Evolutionary conservation across 2,329 filamentous ascomycete genomes (phyloP).

Genomic region (Sporothrix inflata): DNA sequence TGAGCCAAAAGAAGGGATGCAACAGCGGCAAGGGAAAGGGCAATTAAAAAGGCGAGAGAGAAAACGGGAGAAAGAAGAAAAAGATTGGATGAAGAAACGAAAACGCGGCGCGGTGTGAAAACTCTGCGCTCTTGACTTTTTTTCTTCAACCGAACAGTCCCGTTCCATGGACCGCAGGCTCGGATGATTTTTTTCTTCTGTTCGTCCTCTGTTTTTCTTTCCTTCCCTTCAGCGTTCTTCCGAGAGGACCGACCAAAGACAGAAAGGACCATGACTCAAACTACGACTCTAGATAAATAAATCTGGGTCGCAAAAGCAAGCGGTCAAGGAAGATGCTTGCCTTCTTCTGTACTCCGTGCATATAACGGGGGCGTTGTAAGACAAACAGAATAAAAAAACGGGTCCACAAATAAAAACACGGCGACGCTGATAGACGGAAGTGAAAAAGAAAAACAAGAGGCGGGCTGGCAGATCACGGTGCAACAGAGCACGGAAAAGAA

Average conservation of each 20-base stretch:
- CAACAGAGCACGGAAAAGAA: not conserved
- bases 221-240: not conserved
- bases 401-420: not conserved
- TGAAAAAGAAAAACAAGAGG: not conserved
- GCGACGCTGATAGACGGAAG: not conserved
- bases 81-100: not conserved
- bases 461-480: not conserved
- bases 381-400: not conserved
- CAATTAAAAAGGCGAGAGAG: slow-evolving; percentile 8
- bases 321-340: not conserved
- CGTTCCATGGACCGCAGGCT: slow-evolving; percentile 16
- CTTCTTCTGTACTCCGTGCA: not conserved
- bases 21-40: slow-evolving; percentile 4
- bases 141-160: not conserved
- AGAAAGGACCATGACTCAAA: not conserved
- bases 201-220: not conserved
- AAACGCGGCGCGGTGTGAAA: not conserved
- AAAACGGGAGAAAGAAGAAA: not conserved
- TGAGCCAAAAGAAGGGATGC: not conserved
- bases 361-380: not conserved
- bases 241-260: not conserved
- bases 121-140: not conserved
- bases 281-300: not conserved
- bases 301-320: not conserved
- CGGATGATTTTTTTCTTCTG: not conserved